Percentiles rank a stretch among this genome's conserved stretches.
Evolutionary conservation across 2,329 filamentous ascomycete genomes (phyloP).

Genomic region (Colletotrichum sp.): DNA sequence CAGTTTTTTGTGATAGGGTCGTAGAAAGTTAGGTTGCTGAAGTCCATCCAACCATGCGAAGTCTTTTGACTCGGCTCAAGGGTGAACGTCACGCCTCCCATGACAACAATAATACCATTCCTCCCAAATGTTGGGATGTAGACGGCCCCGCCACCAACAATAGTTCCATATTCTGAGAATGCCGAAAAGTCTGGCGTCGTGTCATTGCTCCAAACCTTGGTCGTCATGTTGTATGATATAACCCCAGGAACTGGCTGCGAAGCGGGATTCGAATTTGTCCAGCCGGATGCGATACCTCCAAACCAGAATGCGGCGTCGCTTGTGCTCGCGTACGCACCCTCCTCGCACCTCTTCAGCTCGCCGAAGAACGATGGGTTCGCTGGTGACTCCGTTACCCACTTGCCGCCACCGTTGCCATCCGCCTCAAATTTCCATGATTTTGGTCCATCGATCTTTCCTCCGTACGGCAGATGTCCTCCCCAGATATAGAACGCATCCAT

Average conservation of each 20-base stretch:
- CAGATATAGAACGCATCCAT: slow-evolving; percentile 9
- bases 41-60: neutral
- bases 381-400: slow-evolving; percentile 5
- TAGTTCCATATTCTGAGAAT: slow-evolving; percentile 6
- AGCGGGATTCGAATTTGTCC: neutral
- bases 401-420: slow-evolving; percentile 7
- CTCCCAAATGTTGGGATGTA: slow-evolving; percentile 13
- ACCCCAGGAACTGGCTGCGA: neutral
- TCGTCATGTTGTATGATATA: slow-evolving; percentile 13
- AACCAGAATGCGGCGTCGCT: slow-evolving; percentile 3
- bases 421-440: slow-evolving; percentile 16
- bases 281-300: slow-evolving; percentile 3
- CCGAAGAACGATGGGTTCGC: neutral
- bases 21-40: slow-evolving; percentile 19
- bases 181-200: neutral
- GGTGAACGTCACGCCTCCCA: slow-evolving; percentile 1
- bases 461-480: slow-evolving; percentile 6
- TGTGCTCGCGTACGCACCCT: neutral
- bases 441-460: neutral
- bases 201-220: slow-evolving; percentile 11
- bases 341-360: neutral
- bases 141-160: neutral
- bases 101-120: slow-evolving; percentile 7
- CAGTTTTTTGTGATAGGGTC: slow-evolving; percentile 11
- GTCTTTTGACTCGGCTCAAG: neutral